Evolutionary conservation across 192 early-diverging fungal genomes (phyloP).

Genomic region (Rhizoclosmatium sp.): DNA sequence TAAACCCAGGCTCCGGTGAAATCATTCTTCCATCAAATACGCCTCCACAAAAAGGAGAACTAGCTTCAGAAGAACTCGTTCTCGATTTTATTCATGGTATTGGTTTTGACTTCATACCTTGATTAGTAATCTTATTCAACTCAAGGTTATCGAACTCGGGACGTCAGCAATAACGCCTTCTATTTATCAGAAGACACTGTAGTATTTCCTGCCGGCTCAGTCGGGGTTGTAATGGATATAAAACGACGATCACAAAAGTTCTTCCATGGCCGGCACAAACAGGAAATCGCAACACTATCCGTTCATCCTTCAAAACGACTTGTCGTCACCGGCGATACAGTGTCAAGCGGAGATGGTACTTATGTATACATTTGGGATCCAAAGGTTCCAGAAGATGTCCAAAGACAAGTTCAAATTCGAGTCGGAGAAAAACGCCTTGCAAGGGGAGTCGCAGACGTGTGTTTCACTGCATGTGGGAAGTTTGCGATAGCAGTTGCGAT

Average conservation of each 20-base stretch:
- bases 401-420: conserved; percentile 39
- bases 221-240: conserved; percentile 41
- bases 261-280: conserved; percentile 42
- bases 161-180: conserved; percentile 43
- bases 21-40: conserved; percentile 35
- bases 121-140: background rate
- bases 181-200: conserved; percentile 31
- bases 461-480: conserved; percentile 38
- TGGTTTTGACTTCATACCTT: background rate
- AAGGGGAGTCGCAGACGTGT: conserved; percentile 26
- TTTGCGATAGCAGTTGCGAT: conserved; percentile 28
- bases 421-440: conserved; percentile 36
- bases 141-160: conserved; percentile 36
- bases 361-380: conserved; percentile 45
- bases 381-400: conserved; percentile 34
- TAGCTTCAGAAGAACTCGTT: conserved; percentile 28
- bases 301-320: conserved; percentile 35
- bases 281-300: conserved; percentile 34
- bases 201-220: conserved; percentile 38
- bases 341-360: conserved; percentile 34
- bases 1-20: conserved; percentile 30
- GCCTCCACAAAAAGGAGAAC: conserved; percentile 10
- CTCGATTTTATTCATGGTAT: conserved; percentile 38
- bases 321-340: conserved; percentile 37
- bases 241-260: conserved; percentile 26